These are phyloP conservation scores for Pyricularia grisea DNA, from an alignment of 2,329 filamentous ascomycete species.

Conservation along the genomic window DNA sequence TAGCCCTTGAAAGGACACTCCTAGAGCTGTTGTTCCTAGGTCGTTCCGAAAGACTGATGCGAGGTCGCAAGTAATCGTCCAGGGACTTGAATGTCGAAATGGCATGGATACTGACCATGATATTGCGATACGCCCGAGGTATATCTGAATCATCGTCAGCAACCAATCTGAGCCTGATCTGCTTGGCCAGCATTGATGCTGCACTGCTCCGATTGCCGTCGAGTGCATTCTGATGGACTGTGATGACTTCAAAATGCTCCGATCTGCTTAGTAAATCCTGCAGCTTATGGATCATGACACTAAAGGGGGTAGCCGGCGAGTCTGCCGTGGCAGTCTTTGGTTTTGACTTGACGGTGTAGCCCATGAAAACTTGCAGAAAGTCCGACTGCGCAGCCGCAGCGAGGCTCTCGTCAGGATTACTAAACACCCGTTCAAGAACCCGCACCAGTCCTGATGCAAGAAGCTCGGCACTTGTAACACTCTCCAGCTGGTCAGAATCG, in stretches of 20 bases:
- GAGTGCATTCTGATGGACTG: constrained; percentile 84
- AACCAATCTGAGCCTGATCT: constrained; percentile 78
- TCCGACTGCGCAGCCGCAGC: constrained; percentile 64
- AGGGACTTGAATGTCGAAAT: constrained; percentile 96
- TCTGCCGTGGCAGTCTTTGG: constrained; percentile 54
- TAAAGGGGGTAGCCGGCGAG: constrained; percentile 75
- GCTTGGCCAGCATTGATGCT: constrained; percentile 92
- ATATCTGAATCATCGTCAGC: constrained; percentile 89
- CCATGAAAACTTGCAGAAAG: constrained; percentile 92
- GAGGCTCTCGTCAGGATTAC: constrained; percentile 53
- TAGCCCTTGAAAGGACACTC: constrained; percentile 50
- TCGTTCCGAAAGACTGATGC: constrained; percentile 74
- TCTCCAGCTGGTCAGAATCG: constrained; percentile 78
- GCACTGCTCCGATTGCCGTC: constrained; percentile 86
- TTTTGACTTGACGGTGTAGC: constrained; percentile 56
- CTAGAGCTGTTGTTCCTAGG: constrained; percentile 47
- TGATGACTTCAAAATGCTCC: constrained; percentile 96
- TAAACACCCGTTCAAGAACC: constrained; percentile 73
- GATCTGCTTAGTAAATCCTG: constrained; percentile 94
- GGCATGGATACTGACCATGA: constrained; percentile 97
- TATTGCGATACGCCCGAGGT: constrained; percentile 76
- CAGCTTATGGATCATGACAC: constrained; percentile 83
- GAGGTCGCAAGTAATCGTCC: constrained; percentile 88
- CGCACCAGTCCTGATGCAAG: constrained; percentile 85
- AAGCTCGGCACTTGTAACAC: constrained; percentile 90